Evolutionary conservation across 2,329 filamentous ascomycete genomes (phyloP).

Genomic region (Aphanoascus verrucosus): DNA sequence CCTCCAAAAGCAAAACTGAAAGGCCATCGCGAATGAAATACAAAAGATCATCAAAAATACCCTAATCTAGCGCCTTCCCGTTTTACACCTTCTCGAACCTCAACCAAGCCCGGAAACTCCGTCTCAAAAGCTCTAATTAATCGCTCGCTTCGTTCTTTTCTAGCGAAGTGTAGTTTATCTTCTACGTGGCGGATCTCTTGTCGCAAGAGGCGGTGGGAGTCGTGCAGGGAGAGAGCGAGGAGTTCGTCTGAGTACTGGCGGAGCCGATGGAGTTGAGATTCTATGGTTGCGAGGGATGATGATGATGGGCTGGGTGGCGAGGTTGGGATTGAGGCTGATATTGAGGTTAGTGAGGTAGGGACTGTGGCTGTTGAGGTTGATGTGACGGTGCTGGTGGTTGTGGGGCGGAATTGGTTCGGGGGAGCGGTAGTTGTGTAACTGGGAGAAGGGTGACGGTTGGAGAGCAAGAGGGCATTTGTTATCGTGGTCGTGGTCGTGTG

Average conservation of each 20-base stretch:
- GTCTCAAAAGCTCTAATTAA: constrained; percentile 12
- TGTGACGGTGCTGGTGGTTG: constrained; percentile 5
- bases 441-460: not conserved
- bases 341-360: constrained; percentile 1
- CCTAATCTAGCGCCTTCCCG: constrained; percentile 15
- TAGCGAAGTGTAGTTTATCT: constrained; percentile 10
- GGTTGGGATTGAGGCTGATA: not conserved
- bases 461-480: not conserved
- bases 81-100: constrained; percentile 13
- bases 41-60: constrained; percentile 10
- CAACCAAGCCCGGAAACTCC: constrained; percentile 15
- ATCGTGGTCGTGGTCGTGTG: not conserved
- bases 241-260: constrained; percentile 20
- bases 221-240: constrained; percentile 20
- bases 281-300: constrained; percentile 14
- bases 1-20: too few species aligned
- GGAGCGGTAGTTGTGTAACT: not conserved
- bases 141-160: constrained; percentile 14
- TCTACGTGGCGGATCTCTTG: constrained; percentile 19
- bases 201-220: constrained; percentile 20
- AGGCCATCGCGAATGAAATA: too few species aligned
- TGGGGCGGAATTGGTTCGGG: not conserved
- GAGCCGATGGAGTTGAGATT: constrained; percentile 18
- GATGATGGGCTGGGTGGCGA: constrained; percentile 4
- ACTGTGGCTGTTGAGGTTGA: constrained; percentile 7